Evolutionary conservation across 805 yeast species (phyloP).

Genomic region (Naumovozyma dairenensis): DNA sequence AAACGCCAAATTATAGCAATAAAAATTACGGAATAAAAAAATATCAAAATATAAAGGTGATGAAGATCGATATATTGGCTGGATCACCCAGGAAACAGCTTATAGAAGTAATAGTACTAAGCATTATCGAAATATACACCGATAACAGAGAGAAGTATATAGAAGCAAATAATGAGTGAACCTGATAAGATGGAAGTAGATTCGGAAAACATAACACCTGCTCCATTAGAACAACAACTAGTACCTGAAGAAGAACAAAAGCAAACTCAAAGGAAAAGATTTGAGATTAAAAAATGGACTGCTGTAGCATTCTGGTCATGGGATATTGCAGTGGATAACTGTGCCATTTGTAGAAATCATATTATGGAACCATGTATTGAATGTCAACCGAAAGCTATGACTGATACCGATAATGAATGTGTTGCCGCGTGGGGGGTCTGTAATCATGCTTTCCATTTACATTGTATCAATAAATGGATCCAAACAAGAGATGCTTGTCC

Average conservation of each 20-base stretch:
- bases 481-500: slow-evolving; percentile 95
- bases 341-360: slow-evolving; percentile 97
- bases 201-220: slow-evolving; percentile 6
- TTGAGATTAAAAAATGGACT: slow-evolving; percentile 95
- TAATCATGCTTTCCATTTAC: slow-evolving; percentile 97
- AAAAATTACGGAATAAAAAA: too few relatives aligned
- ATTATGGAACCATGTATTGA: slow-evolving; percentile 97
- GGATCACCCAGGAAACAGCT: too few relatives aligned
- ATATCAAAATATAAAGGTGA: too few relatives aligned
- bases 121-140: too few relatives aligned
- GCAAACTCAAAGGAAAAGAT: slow-evolving; percentile 47
- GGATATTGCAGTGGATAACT: slow-evolving; percentile 91
- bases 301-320: slow-evolving; percentile 99
- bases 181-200: slow-evolving; percentile 22
- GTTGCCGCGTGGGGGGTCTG: slow-evolving; percentile 96
- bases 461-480: slow-evolving; percentile 93
- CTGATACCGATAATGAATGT: slow-evolving; percentile 60
- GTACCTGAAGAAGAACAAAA: slow-evolving; percentile 1
- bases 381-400: slow-evolving; percentile 76
- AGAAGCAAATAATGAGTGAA: slow-evolving; percentile 15
- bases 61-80: too few relatives aligned
- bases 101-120: too few relatives aligned
- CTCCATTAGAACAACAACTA: too few relatives aligned
- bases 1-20: too few relatives aligned
- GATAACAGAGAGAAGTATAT: too few relatives aligned